These are phyloP conservation scores for Jacaranda copaia DNA, from an alignment of 257 asterid species.

Conservation along the genomic window DNA sequence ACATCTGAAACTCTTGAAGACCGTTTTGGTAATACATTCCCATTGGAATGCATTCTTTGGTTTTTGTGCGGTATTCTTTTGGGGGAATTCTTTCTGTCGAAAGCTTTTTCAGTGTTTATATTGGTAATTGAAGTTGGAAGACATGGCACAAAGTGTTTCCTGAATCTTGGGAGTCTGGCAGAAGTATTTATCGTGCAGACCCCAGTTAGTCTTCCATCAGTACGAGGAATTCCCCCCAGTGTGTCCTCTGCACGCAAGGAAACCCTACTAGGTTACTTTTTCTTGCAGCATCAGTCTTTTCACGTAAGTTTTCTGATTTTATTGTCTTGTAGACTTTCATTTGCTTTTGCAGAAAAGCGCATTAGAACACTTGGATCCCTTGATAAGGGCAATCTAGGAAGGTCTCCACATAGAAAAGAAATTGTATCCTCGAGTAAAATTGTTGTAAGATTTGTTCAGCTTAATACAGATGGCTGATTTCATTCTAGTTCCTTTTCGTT, in stretches of 20 bases:
- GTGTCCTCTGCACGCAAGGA: slow-evolving; percentile 23
- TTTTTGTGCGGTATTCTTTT: slow-evolving; percentile 42
- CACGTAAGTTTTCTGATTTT: slow-evolving; percentile 1
- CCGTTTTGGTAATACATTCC: neutral
- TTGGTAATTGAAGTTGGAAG: slow-evolving; percentile 42
- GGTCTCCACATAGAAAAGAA: slow-evolving; percentile 22
- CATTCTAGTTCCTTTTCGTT: neutral
- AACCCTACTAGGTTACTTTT: neutral
- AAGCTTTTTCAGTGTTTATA: slow-evolving; percentile 40
- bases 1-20: neutral
- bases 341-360: slow-evolving; percentile 24
- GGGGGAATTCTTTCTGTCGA: slow-evolving; percentile 42
- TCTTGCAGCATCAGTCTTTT: slow-evolving; percentile 23
- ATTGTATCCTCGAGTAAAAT: slow-evolving; percentile 26
- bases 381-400: slow-evolving; percentile 28
- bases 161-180: slow-evolving; percentile 38
- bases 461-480: slow-evolving; percentile 33
- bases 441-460: slow-evolving; percentile 40
- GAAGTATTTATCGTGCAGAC: slow-evolving; percentile 39
- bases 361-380: neutral
- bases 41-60: slow-evolving; percentile 43
- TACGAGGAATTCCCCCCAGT: slow-evolving; percentile 14
- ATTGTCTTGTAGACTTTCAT: slow-evolving; percentile 19
- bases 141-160: slow-evolving; percentile 30
- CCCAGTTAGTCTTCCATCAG: slow-evolving; percentile 22